These are phyloP conservation scores for Barbatosphaeria neglecta DNA, from an alignment of 495 filamentous ascomycete species.

Conservation along the genomic window DNA sequence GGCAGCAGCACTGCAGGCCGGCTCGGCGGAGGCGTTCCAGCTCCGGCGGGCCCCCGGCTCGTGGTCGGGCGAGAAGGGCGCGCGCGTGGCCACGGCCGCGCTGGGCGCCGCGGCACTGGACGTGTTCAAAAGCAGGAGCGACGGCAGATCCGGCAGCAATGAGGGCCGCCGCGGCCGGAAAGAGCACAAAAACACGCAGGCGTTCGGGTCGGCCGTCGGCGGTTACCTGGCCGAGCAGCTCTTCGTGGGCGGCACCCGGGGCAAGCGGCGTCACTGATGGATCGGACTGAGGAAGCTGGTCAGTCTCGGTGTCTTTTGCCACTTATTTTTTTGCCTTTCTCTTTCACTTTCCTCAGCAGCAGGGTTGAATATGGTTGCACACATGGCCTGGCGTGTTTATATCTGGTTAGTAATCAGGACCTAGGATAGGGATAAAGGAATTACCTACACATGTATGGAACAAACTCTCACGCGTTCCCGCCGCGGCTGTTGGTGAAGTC, in stretches of 20 bases:
- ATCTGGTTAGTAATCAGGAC: too few species aligned
- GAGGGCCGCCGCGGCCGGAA: background rate
- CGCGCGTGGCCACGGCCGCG: slow-evolving; percentile 28
- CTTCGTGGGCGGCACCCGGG: background rate
- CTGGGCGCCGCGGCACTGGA: slow-evolving; percentile 28
- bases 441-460: too few species aligned
- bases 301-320: too few species aligned
- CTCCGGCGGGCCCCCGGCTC: slow-evolving; percentile 24
- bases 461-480: too few species aligned
- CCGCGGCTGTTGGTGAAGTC: too few species aligned
- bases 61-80: slow-evolving; percentile 28
- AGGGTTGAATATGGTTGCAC: too few species aligned
- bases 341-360: too few species aligned
- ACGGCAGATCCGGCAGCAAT: background rate
- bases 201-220: slow-evolving; percentile 5
- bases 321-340: too few species aligned
- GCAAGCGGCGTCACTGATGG: background rate
- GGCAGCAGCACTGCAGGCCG: slow-evolving; percentile 27
- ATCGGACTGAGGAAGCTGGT: too few species aligned
- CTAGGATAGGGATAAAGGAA: too few species aligned
- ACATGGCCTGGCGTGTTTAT: too few species aligned
- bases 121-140: slow-evolving; percentile 8
- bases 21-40: slow-evolving; percentile 23
- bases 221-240: slow-evolving; percentile 10
- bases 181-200: slow-evolving; percentile 3